phyloP scores from a whole-genome alignment of 78 protist genomes.

The Isochrysis galbana region DNA sequence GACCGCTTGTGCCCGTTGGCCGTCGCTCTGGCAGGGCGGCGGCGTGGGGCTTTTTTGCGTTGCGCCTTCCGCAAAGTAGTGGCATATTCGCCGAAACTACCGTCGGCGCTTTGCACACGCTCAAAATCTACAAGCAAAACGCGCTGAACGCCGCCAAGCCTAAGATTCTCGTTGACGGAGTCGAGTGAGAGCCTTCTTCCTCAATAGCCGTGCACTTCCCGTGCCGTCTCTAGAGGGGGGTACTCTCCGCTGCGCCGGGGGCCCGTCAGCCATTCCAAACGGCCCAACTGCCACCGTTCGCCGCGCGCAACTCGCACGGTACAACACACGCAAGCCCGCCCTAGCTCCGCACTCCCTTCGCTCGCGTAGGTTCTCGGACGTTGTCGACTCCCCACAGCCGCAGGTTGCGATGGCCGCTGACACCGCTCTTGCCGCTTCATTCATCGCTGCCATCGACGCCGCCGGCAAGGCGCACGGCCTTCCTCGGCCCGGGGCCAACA shows the following conservation, averaged over 20 bases:
- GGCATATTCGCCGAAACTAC: background rate
- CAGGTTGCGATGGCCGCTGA: background rate
- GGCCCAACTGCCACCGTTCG: too few relatives aligned
- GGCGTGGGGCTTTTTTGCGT: background rate
- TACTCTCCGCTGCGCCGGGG: too few relatives aligned
- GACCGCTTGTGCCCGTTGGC: background rate
- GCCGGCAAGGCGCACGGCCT: background rate
- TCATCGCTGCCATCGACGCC: background rate
- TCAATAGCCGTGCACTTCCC: too few relatives aligned
- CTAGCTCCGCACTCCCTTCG: too few relatives aligned
- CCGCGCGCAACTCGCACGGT: too few relatives aligned
- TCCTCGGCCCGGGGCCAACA: background rate
- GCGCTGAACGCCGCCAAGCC: background rate
- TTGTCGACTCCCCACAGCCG: background rate
- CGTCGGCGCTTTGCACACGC: background rate
- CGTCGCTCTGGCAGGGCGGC: background rate
- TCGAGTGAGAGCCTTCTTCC: background rate
- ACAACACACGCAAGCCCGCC: too few relatives aligned
- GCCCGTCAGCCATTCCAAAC: too few relatives aligned
- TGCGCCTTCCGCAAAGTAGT: background rate
- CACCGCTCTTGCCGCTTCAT: background rate
- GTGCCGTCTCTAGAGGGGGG: too few relatives aligned
- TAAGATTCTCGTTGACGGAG: background rate
- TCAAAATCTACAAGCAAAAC: background rate
- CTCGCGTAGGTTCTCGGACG: too few relatives aligned